Percentiles rank a stretch among this genome's conserved stretches.
Conservation (phyloP, 2,329 filamentous ascomycete species). For the Colletotrichum simmondsii region DNA sequence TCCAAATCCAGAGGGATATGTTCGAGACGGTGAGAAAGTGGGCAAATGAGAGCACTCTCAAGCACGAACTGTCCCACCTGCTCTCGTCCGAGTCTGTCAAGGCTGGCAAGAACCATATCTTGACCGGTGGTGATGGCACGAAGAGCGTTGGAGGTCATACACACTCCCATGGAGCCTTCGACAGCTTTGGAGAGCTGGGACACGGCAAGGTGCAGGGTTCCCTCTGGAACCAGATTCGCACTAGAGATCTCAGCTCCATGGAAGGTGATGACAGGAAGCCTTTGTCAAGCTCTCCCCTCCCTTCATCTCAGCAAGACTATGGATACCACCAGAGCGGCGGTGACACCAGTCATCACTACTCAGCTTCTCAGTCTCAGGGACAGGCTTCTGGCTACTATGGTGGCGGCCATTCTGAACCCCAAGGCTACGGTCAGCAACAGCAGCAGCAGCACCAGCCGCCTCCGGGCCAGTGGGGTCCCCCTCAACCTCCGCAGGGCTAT, state of each 20-base stretch:
- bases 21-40: constrained; percentile 86
- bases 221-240: constrained; percentile 71
- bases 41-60: constrained; percentile 76
- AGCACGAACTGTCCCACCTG: constrained; percentile 76
- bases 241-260: constrained; percentile 67
- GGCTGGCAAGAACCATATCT: constrained; percentile 81
- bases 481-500: constrained; percentile 39
- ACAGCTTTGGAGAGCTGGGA: constrained; percentile 55
- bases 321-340: constrained; percentile 51
- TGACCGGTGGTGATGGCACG: constrained; percentile 45
- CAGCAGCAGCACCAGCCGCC: constrained; percentile 40
- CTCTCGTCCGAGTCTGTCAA: constrained; percentile 87
- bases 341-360: constrained; percentile 37
- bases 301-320: constrained; percentile 47
- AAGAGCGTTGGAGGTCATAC: constrained; percentile 46
- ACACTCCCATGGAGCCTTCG: constrained; percentile 53
- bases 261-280: constrained; percentile 57
- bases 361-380: constrained; percentile 35
- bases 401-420: constrained; percentile 37
- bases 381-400: constrained; percentile 32
- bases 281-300: constrained; percentile 50
- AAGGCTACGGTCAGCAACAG: constrained; percentile 45
- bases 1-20: constrained; percentile 90
- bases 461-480: constrained; percentile 36
- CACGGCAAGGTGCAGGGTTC: constrained; percentile 69